Conservation (phyloP, 2,329 filamentous ascomycete species). For the Thermothelomyces thermophilus region DNA sequence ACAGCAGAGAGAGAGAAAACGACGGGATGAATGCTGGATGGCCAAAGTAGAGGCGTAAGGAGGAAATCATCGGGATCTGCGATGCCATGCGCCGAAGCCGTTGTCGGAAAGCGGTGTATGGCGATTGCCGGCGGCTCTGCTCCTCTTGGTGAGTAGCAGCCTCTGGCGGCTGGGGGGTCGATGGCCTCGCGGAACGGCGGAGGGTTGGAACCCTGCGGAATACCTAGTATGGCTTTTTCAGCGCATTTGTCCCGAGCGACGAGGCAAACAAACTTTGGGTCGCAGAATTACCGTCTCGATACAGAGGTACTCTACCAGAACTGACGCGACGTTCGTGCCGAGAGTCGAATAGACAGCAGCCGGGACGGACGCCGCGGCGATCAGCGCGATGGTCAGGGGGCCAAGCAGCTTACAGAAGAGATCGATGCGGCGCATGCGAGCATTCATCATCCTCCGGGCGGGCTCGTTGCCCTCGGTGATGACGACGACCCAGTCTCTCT, state of each 20-base stretch:
- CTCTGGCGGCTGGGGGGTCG: background rate
- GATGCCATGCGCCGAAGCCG: too few species aligned
- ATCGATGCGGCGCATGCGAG: conserved; percentile 49
- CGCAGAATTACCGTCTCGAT: background rate
- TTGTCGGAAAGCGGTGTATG: too few species aligned
- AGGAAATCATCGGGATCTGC: too few species aligned
- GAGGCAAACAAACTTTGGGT: background rate
- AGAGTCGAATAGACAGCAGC: conserved; percentile 42
- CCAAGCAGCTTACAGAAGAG: conserved; percentile 50
- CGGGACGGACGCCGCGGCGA: conserved; percentile 42
- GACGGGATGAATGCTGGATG: conserved; percentile 55
- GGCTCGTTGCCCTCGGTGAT: conserved; percentile 37
- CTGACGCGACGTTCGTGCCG: conserved; percentile 40
- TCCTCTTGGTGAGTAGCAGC: too few species aligned
- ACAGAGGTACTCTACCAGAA: conserved; percentile 32
- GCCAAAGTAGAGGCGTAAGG: conserved; percentile 46
- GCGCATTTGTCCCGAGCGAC: background rate
- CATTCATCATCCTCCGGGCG: conserved; percentile 7
- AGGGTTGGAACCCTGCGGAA: conserved; percentile 1
- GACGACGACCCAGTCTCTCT: conserved; percentile 60
- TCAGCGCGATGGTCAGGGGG: conserved; percentile 44
- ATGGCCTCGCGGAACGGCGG: background rate
- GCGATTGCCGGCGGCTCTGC: too few species aligned
- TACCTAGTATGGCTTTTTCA: conserved; percentile 1
- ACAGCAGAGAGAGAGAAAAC: conserved; percentile 51